A percentile compares a stretch with the other conserved stretches of the same genome.
phyloP scores from a whole-genome alignment of 805 yeast genomes.

The Suhomyces pyralidae region DNA sequence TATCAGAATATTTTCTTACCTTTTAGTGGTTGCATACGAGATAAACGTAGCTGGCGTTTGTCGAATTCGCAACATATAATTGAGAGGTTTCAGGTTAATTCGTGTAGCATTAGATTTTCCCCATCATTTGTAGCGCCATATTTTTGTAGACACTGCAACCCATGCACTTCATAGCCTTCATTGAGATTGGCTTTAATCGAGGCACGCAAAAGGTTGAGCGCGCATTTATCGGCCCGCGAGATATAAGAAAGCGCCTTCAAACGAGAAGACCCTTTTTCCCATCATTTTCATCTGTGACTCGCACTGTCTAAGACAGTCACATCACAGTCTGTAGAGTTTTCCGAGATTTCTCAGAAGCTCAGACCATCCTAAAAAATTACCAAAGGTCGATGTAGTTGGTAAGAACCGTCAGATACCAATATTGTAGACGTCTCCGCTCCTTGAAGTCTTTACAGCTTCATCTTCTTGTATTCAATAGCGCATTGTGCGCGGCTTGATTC shows the following conservation, averaged over 20 bases:
- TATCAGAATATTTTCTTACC: neutral
- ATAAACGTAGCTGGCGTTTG: neutral
- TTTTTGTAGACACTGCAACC: neutral
- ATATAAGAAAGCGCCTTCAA: neutral
- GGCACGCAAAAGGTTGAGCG: neutral
- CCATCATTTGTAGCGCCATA: neutral
- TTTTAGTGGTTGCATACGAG: neutral
- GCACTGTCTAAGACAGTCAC: neutral
- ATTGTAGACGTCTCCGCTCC: neutral
- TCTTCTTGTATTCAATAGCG: neutral
- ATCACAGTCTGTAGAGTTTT: neutral
- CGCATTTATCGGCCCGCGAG: neutral
- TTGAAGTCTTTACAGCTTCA: neutral
- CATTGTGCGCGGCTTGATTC: neutral
- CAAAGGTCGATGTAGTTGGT: neutral
- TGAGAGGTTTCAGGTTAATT: neutral
- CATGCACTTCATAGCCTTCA: neutral
- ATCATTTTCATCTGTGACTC: neutral
- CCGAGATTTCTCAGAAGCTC: too few relatives aligned
- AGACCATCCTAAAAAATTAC: neutral
- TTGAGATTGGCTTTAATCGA: neutral
- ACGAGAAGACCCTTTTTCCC: neutral
- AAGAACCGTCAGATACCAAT: neutral
- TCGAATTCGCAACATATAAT: neutral
- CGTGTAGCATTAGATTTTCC: neutral